Conservation (phyloP, 192 early-diverging fungal species). For the Gonapodya sp. region DNA sequence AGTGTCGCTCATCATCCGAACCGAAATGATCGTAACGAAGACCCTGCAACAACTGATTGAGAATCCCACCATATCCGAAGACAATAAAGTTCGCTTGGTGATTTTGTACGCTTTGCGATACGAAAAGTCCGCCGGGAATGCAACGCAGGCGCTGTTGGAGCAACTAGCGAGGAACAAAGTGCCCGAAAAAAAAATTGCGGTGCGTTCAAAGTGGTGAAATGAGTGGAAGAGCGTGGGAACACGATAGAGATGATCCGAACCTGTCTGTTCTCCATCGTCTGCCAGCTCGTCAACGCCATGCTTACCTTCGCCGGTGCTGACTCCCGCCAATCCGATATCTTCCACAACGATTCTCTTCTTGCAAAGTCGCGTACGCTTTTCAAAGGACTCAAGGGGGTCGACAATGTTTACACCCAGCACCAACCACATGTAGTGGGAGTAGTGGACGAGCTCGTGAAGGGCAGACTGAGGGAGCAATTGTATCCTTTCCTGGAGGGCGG, state of each 20-base stretch:
- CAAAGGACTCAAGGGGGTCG: conserved; percentile 92
- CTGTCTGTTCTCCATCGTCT: conserved; percentile 16
- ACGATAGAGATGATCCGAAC: not conserved
- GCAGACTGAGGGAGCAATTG: conserved; percentile 59
- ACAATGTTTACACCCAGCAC: conserved; percentile 98
- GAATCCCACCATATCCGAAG: conserved; percentile 53
- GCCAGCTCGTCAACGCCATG: conserved; percentile 55
- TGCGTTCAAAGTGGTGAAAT: conserved; percentile 19
- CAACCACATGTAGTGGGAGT: conserved; percentile 72
- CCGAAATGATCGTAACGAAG: conserved; percentile 22
- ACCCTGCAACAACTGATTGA: conserved; percentile 60
- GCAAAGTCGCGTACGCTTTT: conserved; percentile 77
- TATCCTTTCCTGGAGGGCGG: conserved; percentile 70
- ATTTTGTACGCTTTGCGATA: conserved; percentile 86
- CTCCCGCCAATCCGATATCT: conserved; percentile 79
- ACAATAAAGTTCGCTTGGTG: conserved; percentile 69
- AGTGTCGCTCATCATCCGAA: not conserved
- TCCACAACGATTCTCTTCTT: conserved; percentile 79
- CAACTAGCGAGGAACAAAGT: conserved; percentile 60
- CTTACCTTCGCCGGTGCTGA: conserved; percentile 67
- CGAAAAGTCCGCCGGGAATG: conserved; percentile 69
- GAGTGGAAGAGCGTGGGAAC: not conserved
- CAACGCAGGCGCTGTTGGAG: conserved; percentile 61
- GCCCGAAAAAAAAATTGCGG: conserved; percentile 59
- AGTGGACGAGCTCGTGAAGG: conserved; percentile 69